A percentile compares a stretch with the other conserved stretches of the same genome.
Evolutionary conservation across 2,329 filamentous ascomycete genomes (phyloP).

Genomic region (Hysterium pulicare): DNA sequence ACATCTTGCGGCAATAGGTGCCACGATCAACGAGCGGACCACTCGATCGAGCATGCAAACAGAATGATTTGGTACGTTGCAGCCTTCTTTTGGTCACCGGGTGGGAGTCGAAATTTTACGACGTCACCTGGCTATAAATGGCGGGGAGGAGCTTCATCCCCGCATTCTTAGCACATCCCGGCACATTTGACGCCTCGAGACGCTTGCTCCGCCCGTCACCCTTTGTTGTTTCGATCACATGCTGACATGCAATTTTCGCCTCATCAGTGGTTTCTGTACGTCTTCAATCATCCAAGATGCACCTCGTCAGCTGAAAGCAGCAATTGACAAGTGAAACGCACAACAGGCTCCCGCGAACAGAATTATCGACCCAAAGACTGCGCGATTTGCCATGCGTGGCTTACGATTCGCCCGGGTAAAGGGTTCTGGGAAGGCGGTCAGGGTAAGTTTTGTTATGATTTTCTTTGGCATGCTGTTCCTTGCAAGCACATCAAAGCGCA

Average conservation of each 20-base stretch:
- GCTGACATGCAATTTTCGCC: constrained; percentile 9
- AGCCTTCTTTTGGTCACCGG: neutral
- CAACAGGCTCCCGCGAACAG: constrained; percentile 67
- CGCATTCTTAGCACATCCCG: too few species aligned
- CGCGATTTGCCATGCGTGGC: constrained; percentile 65
- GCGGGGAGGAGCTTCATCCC: too few species aligned
- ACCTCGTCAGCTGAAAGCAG: neutral
- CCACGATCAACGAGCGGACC: constrained; percentile 68
- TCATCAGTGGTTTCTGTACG: neutral
- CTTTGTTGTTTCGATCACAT: too few species aligned
- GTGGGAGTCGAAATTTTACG: neutral
- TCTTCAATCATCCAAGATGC: neutral
- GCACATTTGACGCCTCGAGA: too few species aligned
- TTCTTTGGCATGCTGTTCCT: neutral
- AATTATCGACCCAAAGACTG: constrained; percentile 75
- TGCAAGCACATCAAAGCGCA: neutral
- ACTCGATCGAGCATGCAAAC: constrained; percentile 76
- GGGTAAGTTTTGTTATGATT: constrained; percentile 19
- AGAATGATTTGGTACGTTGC: constrained; percentile 69
- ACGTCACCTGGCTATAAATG: constrained; percentile 5
- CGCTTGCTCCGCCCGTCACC: too few species aligned
- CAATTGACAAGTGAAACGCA: constrained; percentile 32
- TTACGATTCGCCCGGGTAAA: constrained; percentile 57
- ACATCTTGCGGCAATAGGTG: constrained; percentile 50
- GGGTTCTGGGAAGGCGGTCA: constrained; percentile 89